Evolutionary conservation across 192 early-diverging fungal species (phyloP), one percentile per base, ranked within the genome.

Genomic region (Diversispora epigaea): DNA sequence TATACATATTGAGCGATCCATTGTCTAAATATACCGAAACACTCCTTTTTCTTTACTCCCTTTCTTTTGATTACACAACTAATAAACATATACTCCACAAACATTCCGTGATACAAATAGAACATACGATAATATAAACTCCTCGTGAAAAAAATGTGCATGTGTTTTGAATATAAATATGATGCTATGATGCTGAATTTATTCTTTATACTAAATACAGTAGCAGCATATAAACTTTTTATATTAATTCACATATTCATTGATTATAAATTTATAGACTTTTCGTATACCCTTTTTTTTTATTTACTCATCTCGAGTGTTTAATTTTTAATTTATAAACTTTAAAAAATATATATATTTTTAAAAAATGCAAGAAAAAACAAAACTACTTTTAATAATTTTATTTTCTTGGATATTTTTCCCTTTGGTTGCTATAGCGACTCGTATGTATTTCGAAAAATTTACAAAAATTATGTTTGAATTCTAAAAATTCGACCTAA

Each of bases 371-470:
- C 25, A 32, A 32, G 25, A 32, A 32, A 32, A 32, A 32, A 32
- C 25, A 32, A 32, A 32, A 32, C 25, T 32, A 32, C 25, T 32
- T 32, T 32, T 32, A 32, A 32, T 32, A 1, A 2, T 73, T 62
- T 32, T 73, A 47, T 62, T 73, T 14, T 15, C 50, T 47, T 73
- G 71, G 71, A 21, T 73, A 17, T 73, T 73, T 44, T 73, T 58
- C 22, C 71, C 71, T 12, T 6, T 73, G 12, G 56, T 62, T n/a
- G 60, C 60, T 7, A 12, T 61, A 6, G 17, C 14, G 17, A 41
- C 41, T 21, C 4, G 71, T 73, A 60, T n/a, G 52, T 57, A 17
- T 15, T 56, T 56, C 4, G 15, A 21, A 8, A 39, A 56, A n/a
- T n/a, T n/a, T n/a, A n/a, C 2, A 14, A 14, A 52, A 52, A 49